These are phyloP conservation scores for Saccharum officinarum DNA, from an alignment of 176 grass and related monocot genomes.

Conservation along the genomic window DNA sequence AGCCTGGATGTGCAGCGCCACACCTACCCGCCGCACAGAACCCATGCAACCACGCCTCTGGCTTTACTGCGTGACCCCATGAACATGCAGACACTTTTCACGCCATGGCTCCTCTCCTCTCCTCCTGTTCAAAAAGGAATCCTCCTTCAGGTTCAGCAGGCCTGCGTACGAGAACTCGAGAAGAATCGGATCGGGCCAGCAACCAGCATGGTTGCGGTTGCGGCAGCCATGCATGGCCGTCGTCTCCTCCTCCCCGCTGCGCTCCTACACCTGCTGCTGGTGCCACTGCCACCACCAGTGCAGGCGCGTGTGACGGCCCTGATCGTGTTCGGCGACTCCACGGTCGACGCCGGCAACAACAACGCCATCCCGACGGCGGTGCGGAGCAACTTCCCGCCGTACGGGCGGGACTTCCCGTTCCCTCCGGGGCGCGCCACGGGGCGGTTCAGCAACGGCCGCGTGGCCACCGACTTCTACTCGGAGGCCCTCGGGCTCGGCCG, in stretches of 20 bases:
- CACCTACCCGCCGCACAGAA: not conserved
- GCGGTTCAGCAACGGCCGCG: conserved; percentile 72
- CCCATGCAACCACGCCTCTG: conserved; percentile 14
- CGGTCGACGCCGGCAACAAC: conserved; percentile 74
- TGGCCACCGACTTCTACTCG: conserved; percentile 69
- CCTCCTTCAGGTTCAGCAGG: not conserved
- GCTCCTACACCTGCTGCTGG: not conserved
- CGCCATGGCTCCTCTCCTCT: not conserved
- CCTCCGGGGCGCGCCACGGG: conserved; percentile 43
- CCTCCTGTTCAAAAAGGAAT: not conserved
- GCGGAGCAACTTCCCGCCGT: conserved; percentile 63
- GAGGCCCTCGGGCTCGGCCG: conserved; percentile 52
- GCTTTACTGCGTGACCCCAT: not conserved
- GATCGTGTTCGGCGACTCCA: conserved; percentile 77
- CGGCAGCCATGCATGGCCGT: not conserved
- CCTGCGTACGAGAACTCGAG: not conserved
- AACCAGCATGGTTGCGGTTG: not conserved
- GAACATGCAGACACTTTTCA: conserved; percentile 13
- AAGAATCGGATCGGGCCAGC: not conserved
- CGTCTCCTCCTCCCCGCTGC: not conserved
- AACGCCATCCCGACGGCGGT: conserved; percentile 46
- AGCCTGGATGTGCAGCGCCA: not conserved
- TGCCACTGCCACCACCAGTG: not conserved
- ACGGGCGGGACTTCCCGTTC: conserved; percentile 62
- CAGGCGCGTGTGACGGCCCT: conserved; percentile 50